Evolutionary conservation across 108 stramenopile genomes (phyloP).

Genomic region (Cylindrotheca fusiformis): DNA sequence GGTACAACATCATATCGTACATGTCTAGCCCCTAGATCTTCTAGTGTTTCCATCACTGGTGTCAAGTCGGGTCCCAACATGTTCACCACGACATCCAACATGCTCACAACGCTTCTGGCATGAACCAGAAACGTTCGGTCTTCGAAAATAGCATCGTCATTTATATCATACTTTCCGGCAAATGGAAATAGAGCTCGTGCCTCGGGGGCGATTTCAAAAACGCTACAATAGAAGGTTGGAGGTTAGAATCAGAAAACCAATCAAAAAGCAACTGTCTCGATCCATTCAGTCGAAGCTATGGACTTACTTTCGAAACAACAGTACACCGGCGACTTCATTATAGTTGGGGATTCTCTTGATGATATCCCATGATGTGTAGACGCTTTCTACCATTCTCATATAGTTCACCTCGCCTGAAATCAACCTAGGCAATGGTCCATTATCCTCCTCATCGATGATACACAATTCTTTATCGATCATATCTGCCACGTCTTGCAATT

Average conservation of each 20-base stretch:
- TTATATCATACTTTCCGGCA: background rate
- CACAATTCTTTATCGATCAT: conserved; percentile 3
- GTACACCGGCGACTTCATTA: conserved; percentile 34
- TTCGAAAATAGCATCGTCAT: conserved; percentile 20
- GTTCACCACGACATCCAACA: conserved; percentile 16
- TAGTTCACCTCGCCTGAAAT: no score
- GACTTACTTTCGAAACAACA: conserved; percentile 34
- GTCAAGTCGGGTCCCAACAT: conserved; percentile 33
- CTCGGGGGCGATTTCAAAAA: conserved; percentile 34
- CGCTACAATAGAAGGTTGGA: conserved; percentile 5
- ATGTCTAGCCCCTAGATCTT: conserved; percentile 26
- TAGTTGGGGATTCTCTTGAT: conserved; percentile 26
- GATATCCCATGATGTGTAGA: conserved; percentile 19
- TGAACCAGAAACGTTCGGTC: conserved; percentile 22
- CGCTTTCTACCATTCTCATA: background rate
- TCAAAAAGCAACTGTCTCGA: no score
- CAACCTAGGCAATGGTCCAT: no score
- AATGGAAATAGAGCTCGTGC: conserved; percentile 13
- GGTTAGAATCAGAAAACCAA: no score
- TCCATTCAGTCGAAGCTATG: background rate
- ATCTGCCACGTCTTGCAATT: background rate
- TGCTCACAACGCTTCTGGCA: conserved; percentile 23
- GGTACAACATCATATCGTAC: conserved; percentile 24
- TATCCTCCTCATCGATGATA: no score
- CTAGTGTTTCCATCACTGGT: conserved; percentile 8